These are phyloP conservation scores for Lepraria neglecta DNA, from an alignment of 495 filamentous ascomycete species.

Conservation along the genomic window DNA sequence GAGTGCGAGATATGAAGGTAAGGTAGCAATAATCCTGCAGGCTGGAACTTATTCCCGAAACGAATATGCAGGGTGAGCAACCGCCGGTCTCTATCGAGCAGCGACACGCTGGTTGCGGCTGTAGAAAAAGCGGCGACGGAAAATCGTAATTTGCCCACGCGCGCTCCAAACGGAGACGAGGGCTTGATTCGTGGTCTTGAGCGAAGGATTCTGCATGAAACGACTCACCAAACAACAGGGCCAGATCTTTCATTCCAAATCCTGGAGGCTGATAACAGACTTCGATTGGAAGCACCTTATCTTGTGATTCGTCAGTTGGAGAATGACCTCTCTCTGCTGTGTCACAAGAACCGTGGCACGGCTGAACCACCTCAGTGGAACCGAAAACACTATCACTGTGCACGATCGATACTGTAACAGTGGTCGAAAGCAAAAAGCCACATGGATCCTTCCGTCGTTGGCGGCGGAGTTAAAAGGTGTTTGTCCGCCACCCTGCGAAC, in stretches of 20 bases:
- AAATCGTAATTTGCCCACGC: too few relatives aligned
- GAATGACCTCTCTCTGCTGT: neutral
- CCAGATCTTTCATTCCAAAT: neutral
- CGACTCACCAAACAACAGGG: neutral
- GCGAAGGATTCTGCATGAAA: slow-evolving; percentile 12
- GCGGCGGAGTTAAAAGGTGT: neutral
- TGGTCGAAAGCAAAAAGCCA: too few relatives aligned
- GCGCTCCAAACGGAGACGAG: too few relatives aligned
- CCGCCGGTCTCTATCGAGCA: neutral
- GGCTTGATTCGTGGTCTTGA: too few relatives aligned
- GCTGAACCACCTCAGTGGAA: neutral
- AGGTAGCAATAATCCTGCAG: neutral
- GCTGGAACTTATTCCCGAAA: too few relatives aligned
- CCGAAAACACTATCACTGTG: neutral
- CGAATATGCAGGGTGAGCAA: neutral
- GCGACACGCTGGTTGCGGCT: slow-evolving; percentile 1
- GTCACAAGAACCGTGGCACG: neutral
- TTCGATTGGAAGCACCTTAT: neutral
- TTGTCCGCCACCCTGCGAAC: neutral
- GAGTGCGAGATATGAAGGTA: neutral
- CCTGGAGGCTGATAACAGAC: neutral
- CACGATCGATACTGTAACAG: neutral
- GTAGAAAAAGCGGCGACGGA: too few relatives aligned
- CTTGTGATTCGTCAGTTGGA: neutral
- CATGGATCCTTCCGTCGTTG: neutral